Base-by-base conservation (phyloP, 106 monocot species). In the Dioscorea zingiberensis region DNA sequence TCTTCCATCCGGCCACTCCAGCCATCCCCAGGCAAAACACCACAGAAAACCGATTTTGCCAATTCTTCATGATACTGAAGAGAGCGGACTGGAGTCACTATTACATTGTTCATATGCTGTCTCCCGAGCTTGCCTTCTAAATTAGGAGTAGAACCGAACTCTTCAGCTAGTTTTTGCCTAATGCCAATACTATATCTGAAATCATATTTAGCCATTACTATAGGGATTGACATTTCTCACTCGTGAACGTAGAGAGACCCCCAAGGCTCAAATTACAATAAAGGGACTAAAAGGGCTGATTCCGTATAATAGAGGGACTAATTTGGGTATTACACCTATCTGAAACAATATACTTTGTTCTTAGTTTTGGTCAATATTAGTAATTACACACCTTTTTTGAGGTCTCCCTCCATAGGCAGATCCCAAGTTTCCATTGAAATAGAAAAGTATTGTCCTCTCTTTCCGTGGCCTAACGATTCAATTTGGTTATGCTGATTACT, bases 1-100 rank as follows among this genome's bases (percentile, higher is more conserved):
- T 92, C 97, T 73, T 98, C 92, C 81, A 98, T 84, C 15, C 89
- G 85, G 1, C 88, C 88, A 58, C 97, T 98, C 97, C 97, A 93
- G 19, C 97, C 92, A 74, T 86, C 92, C 47, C 89, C 86, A 66
- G 97, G 92, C 7, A 98, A 70, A 71, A 98, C 92, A n/a, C 92
- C 92, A 80, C 89, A 92, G 62, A 98, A 98, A 63, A 86, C 44
- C 53, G 97, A 93, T 65, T 72, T 79, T 30, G 88, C 78, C 25
- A 98, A 61, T 23, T 98, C 89, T 7, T 75, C 55, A 48, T 66
- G 64, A 70, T 98, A 98, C 47, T 80, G 76, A n/a, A 71, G 30
- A 48, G 92, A 71, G 25, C 77, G 76, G 15, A 77, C 5, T 26
- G 77, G 71, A 66, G 93, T 93, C 45, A 93, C 98, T 57, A 68